Conservation (phyloP, 495 filamentous ascomycete genomes). For the Podospora anserina region DNA sequence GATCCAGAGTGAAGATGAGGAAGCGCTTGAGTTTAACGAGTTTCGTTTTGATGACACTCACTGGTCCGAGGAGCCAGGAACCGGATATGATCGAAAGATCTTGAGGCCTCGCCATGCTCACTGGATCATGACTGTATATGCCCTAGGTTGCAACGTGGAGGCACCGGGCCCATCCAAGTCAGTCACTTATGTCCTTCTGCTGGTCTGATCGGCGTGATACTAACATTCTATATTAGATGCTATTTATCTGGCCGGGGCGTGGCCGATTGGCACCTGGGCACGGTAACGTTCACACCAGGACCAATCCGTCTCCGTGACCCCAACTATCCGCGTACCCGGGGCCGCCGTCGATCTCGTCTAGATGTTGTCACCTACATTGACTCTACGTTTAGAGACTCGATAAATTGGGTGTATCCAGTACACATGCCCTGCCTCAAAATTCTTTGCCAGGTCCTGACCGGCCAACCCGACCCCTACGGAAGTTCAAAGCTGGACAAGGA, state of each 20-base stretch:
- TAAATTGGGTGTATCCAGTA: not conserved
- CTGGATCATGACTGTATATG: not conserved
- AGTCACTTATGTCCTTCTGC: not conserved
- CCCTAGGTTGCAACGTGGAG: not conserved
- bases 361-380: not conserved
- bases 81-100: not conserved
- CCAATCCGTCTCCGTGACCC: not conserved
- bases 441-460: constrained; percentile 1
- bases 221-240: not conserved
- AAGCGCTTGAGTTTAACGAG: not conserved
- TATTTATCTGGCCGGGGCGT: not conserved
- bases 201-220: not conserved
- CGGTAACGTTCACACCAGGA: not conserved
- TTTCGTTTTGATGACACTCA: not conserved
- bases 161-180: not conserved
- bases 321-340: not conserved
- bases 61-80: not conserved
- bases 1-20: not conserved
- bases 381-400: not conserved
- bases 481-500: not conserved
- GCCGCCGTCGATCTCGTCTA: not conserved
- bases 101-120: not conserved
- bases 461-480: not conserved
- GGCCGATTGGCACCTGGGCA: not conserved
- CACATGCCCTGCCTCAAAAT: not conserved